These are phyloP conservation scores for Penicillium sp. DNA, from an alignment of 2,329 filamentous ascomycete species.

Conservation along the genomic window DNA sequence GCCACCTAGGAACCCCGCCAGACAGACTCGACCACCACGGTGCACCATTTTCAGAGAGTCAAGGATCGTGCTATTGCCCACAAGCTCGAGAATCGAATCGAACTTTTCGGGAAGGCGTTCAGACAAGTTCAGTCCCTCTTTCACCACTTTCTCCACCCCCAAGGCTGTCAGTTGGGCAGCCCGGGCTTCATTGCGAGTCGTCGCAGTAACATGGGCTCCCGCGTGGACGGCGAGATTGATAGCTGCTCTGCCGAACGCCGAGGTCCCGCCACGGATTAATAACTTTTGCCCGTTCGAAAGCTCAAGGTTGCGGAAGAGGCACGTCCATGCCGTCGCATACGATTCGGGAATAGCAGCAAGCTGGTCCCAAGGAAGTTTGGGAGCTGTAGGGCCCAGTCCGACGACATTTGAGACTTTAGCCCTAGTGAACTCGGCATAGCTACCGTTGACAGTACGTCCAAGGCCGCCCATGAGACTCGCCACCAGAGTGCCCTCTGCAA, in stretches of 20 bases:
- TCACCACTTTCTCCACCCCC: slow-evolving; percentile 25
- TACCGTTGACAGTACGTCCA: slow-evolving; percentile 37
- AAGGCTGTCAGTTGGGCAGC: slow-evolving; percentile 26
- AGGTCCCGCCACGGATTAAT: slow-evolving; percentile 42
- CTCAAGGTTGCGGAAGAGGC: slow-evolving; percentile 37
- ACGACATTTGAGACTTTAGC: slow-evolving; percentile 35
- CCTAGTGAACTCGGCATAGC: slow-evolving; percentile 40
- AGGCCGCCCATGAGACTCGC: slow-evolving; percentile 43
- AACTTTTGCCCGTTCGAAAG: slow-evolving; percentile 32
- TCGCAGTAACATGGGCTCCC: slow-evolving; percentile 39
- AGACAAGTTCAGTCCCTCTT: slow-evolving; percentile 18
- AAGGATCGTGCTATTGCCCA: slow-evolving; percentile 39
- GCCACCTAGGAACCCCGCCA: slow-evolving; percentile 42
- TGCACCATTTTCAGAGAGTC: slow-evolving; percentile 37
- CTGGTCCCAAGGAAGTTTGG: slow-evolving; percentile 36
- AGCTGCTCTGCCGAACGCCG: slow-evolving; percentile 40
- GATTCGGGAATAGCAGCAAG: slow-evolving; percentile 41
- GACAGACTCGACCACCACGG: slow-evolving; percentile 35
- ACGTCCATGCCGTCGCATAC: slow-evolving; percentile 40
- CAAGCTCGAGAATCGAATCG: slow-evolving; percentile 38
- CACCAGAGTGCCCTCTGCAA: slow-evolving; percentile 33
- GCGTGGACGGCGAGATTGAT: slow-evolving; percentile 35
- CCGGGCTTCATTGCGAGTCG: slow-evolving; percentile 33
- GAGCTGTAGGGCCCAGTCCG: slow-evolving; percentile 11
- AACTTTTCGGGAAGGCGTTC: slow-evolving; percentile 17